Evolutionary conservation across 768 basidiomycete genomes (phyloP), one percentile per base, ranked within the genome.

Genomic region (Tubosaeta sp.): DNA sequence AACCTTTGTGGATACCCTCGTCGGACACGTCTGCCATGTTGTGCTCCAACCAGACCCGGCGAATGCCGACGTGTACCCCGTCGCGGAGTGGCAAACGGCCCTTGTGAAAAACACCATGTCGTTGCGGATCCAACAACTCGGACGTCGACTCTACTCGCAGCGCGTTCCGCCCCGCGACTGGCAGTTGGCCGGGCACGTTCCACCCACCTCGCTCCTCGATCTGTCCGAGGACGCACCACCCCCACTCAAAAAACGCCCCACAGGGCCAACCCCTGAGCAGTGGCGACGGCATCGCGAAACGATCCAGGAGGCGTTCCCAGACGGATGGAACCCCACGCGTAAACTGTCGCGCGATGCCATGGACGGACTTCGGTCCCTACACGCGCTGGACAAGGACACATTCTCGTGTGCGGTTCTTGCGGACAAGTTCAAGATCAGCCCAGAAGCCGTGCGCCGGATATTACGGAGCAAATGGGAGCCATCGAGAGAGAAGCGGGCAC

Each of bases 331-430:
- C 44, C 91, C 91, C 22, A 85, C 86, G 50, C 83, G 82, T 59
- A 90, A 89, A 64, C 64, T 94, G 47, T 88, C 88, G 13, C 78
- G 87, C 48, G 84, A 87, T 59, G 89, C 90, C 31, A 93, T 93
- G 90, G 84, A 86, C 55, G 83, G 84, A 14, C 67, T 94, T 52
- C 80, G 86, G 34, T 75, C 80, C 41, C 73, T 93, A 49, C 78
- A 90, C 63, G 68, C 69, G 35, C 64, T 82, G 40, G 82, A 92
- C 61, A 82, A 84, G 8, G 74, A 72, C 43, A 78, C 69, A 42
- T 90, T 86, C 70, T 78, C 75, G 31, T 85, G 84, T 12, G 76
- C 81, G 24, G 69, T 81, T 1, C 79, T 94, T n/a, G 83, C 88
- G 14, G 79, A 84, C 52, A 79, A 78, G 63, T 93, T 93, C 70